A percentile compares a stretch with the other conserved stretches of the same genome.
Conservation (phyloP, 2,329 filamentous ascomycete genomes). For the Paraphaeosphaeria minitans region DNA sequence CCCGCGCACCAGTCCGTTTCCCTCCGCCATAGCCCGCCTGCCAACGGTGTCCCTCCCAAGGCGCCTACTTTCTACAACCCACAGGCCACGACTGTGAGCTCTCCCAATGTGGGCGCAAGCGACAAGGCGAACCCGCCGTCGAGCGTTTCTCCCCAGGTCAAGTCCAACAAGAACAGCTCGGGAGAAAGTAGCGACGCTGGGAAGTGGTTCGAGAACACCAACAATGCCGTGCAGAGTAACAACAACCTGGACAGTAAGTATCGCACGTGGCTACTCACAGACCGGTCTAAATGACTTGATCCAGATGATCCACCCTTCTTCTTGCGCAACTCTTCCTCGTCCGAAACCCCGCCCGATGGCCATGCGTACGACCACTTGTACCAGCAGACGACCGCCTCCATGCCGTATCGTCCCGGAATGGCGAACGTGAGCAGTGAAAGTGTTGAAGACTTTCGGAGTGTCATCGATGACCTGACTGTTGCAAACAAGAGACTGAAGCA, state of each 20-base stretch:
- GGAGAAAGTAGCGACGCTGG: constrained; percentile 59
- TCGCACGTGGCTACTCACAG: background rate
- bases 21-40: constrained; percentile 47
- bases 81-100: constrained; percentile 24
- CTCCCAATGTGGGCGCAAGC: constrained; percentile 34
- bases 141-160: constrained; percentile 42
- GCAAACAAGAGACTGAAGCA: constrained; percentile 81
- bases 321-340: constrained; percentile 53
- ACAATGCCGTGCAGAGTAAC: constrained; percentile 49
- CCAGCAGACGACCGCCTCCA: constrained; percentile 15
- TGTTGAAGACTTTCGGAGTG: constrained; percentile 76
- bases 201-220: constrained; percentile 58
- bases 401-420: constrained; percentile 43
- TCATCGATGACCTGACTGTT: constrained; percentile 86
- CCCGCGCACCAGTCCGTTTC: constrained; percentile 55
- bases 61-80: constrained; percentile 9
- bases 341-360: constrained; percentile 48
- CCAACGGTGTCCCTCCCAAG: constrained; percentile 7
- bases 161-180: constrained; percentile 49
- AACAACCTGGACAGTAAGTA: constrained; percentile 51
- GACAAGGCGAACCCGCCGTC: constrained; percentile 49
- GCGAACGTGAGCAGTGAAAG: constrained; percentile 60
- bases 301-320: constrained; percentile 52
- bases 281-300: constrained; percentile 10
- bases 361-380: constrained; percentile 24